Base-by-base conservation (phyloP, 2,329 filamentous ascomycete genomes). In the Epichloe sp. region DNA sequence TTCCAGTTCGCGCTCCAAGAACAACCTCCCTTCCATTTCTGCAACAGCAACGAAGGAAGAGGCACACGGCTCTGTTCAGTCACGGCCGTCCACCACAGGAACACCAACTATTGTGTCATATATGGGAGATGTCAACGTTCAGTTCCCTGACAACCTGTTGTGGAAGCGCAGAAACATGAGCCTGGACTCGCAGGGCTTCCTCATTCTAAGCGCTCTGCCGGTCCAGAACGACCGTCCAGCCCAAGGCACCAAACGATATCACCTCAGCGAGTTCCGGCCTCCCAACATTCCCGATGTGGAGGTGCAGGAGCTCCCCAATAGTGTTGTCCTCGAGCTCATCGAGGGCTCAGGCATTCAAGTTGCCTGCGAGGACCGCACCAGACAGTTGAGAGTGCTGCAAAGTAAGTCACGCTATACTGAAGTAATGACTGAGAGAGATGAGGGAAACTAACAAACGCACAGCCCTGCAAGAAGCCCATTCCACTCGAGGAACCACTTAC, bases 131-230 rank as follows among this genome's bases (percentile, higher is more conserved):
- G 84, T 98, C 56, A 97, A 98, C 60, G 87, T 97, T 11, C 93
- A 98, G 65, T 96, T 98, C 64, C 93, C 93, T 0, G 91, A 97
- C 63, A 95, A 88, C 50, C 75, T 98, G 45, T 76, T 98, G 12
- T 98, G 93, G 93, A 98, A 97, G 72, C 85, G 91, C 50, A 82
- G 93, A 54, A 89, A 85, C 61, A 82, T 96, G 68, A 85, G 85
- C 56, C 80, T 98, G 52, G 90, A 97, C 65, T 80, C 82, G 8
- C 77, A 85, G 54, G 93, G 91, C 17, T 89, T 86, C 67, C 72
- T 98, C 40, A 83, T 95, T 52, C 77, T 98, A 55, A 86, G 83
- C 42, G 68, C 78, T 56, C 59, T 73, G 62, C 69, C 78, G 67
- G 71, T 80, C 65, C 73, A 77, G 73, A 70, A 73, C 53, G 79